These are phyloP conservation scores for Monosporascus sp. DNA, from an alignment of 2,329 filamentous ascomycete genomes.

Conservation along the genomic window DNA sequence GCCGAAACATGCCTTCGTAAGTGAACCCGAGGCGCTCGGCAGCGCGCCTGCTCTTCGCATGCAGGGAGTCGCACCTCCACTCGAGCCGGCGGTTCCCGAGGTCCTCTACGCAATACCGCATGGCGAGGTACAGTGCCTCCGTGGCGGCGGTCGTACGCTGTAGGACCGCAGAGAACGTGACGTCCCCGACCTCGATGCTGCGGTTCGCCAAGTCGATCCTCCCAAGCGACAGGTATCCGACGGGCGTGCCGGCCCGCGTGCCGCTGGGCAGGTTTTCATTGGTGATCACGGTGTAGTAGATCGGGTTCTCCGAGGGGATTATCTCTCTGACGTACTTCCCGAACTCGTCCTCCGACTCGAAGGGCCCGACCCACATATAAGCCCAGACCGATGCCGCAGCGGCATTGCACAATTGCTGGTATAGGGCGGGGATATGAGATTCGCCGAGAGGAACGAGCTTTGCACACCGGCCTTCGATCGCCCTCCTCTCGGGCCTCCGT, in stretches of 20 bases:
- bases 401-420: not conserved
- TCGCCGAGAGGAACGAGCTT: not conserved
- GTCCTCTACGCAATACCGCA: constrained; percentile 1
- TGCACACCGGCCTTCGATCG: not conserved
- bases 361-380: not conserved
- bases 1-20: not conserved
- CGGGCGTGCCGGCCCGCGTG: not conserved
- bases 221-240: not conserved
- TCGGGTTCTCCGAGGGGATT: not conserved
- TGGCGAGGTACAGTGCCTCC: not conserved
- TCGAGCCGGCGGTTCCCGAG: not conserved
- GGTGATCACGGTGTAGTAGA: not conserved
- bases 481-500: not conserved
- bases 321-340: not conserved
- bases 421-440: not conserved
- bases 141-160: constrained; percentile 1
- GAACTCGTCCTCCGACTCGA: not conserved
- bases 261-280: not conserved
- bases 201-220: not conserved
- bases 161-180: not conserved
- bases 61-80: not conserved
- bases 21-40: constrained; percentile 1
- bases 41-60: not conserved
- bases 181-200: not conserved
- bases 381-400: not conserved